A percentile compares a stretch with the other conserved stretches of the same genome.
phyloP scores from a whole-genome alignment of 1,284 basidiomycete genomes.

The Tylopilus microsporus region DNA sequence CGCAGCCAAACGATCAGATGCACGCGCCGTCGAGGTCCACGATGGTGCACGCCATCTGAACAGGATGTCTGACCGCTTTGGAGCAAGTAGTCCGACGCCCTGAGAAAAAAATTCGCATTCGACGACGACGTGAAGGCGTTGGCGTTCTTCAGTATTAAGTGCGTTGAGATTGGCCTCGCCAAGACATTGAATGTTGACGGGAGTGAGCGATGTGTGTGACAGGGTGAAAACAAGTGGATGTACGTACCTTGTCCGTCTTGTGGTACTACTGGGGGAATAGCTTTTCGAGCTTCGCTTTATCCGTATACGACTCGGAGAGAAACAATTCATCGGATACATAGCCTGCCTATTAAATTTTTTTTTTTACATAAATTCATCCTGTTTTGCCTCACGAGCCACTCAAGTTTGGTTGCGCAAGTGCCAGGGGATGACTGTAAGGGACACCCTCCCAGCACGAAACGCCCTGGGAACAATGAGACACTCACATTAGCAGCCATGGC shows the following conservation, averaged over 20 bases:
- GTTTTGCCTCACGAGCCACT: too few relatives aligned
- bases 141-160: constrained; percentile 85
- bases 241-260: constrained; percentile 83
- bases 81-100: constrained; percentile 81
- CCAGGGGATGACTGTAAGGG: too few relatives aligned
- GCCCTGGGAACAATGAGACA: too few relatives aligned
- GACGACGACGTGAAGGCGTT: constrained; percentile 82
- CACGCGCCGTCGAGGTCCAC: constrained; percentile 87
- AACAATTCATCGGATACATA: too few relatives aligned
- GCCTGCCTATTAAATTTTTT: too few relatives aligned
- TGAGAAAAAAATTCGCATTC: constrained; percentile 89
- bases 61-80: constrained; percentile 68
- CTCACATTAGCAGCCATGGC: too few relatives aligned
- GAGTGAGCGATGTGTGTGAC: not conserved
- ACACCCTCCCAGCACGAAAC: too few relatives aligned
- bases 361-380: too few relatives aligned
- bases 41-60: constrained; percentile 99
- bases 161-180: constrained; percentile 86
- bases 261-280: constrained; percentile 97
- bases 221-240: not conserved
- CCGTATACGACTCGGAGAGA: too few relatives aligned
- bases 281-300: constrained; percentile 80
- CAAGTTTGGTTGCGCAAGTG: too few relatives aligned
- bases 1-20: constrained; percentile 81
- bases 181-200: constrained; percentile 84